Percentiles rank a stretch among this genome's conserved stretches.
phyloP scores from a whole-genome alignment of 768 basidiomycete genomes.

The Neoboletus brunneissimus region DNA sequence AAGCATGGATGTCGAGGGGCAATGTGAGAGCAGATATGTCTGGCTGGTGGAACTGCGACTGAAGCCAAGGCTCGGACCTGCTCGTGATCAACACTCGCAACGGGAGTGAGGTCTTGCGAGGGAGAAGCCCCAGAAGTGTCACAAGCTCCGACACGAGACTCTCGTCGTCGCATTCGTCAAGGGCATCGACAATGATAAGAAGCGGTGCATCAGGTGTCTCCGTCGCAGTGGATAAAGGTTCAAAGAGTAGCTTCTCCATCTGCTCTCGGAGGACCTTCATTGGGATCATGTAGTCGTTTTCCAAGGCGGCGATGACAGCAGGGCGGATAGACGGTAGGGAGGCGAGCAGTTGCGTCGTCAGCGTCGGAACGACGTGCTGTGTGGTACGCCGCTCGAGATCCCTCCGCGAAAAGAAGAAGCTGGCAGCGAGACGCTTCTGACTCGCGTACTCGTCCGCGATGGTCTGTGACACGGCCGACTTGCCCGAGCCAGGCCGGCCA shows the following conservation, averaged over 20 bases:
- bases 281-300: conserved; percentile 26
- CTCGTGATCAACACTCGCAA: conserved; percentile 29
- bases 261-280: conserved; percentile 30
- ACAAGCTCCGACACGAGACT: conserved; percentile 27
- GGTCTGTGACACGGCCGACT: conserved; percentile 24
- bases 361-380: conserved; percentile 28
- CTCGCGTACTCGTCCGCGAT: neutral
- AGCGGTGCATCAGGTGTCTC: conserved; percentile 10
- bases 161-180: conserved; percentile 28
- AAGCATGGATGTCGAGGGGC: too few relatives aligned
- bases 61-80: conserved; percentile 21
- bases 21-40: neutral
- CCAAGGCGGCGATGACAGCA: conserved; percentile 22
- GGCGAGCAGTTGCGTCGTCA: conserved; percentile 31
- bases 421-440: conserved; percentile 14
- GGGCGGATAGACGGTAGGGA: conserved; percentile 21
- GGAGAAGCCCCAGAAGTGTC: conserved; percentile 18
- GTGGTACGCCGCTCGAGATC: conserved; percentile 24
- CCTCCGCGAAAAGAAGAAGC: conserved; percentile 22
- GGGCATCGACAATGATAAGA: conserved; percentile 24
- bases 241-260: conserved; percentile 13
- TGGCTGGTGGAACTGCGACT: conserved; percentile 17
- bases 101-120: conserved; percentile 11
- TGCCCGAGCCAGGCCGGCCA: conserved; percentile 26
- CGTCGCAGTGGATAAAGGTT: conserved; percentile 4